phyloP scores from a whole-genome alignment of 257 asterid genomes.

The Dorcoceras hygrometricum region DNA sequence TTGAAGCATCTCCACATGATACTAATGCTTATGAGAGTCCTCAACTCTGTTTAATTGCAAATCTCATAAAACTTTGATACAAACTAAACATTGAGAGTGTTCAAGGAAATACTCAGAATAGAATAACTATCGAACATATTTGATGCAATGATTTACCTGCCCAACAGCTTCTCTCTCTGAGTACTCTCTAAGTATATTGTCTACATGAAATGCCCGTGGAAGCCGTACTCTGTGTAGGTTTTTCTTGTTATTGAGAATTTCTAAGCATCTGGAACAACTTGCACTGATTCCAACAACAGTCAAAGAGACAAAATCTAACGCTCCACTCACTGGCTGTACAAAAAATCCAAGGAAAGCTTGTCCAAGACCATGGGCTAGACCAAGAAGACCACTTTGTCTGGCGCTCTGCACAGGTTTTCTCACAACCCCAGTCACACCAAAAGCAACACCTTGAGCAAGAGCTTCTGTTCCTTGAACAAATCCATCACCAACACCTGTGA shows the following conservation, averaged over 20 bases:
- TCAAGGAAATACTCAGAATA: neutral
- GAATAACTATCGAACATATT: conserved; percentile 6
- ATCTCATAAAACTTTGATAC: neutral
- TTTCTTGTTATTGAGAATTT: conserved; percentile 71
- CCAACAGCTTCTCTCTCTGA: conserved; percentile 88
- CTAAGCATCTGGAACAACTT: conserved; percentile 95
- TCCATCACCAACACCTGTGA: conserved; percentile 98
- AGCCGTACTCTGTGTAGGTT: conserved; percentile 68
- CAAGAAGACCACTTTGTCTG: conserved; percentile 89
- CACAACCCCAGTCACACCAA: conserved; percentile 92
- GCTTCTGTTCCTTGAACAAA: conserved; percentile 98
- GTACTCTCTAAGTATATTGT: conserved; percentile 74
- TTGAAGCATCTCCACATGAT: no score
- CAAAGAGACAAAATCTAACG: conserved; percentile 88
- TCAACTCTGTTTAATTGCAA: neutral
- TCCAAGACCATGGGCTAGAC: conserved; percentile 98
- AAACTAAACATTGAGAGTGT: neutral
- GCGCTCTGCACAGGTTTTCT: conserved; percentile 96
- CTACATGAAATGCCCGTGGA: conserved; percentile 89
- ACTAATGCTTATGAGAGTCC: no score
- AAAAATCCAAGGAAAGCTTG: conserved; percentile 88
- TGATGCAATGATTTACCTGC: conserved; percentile 50
- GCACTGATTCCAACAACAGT: conserved; percentile 98
- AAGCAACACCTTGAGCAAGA: conserved; percentile 96
- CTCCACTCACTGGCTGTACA: conserved; percentile 97